Evolutionary conservation across 2,329 filamentous ascomycete species (phyloP).

Genomic region (Acrodontium crateriforme): DNA sequence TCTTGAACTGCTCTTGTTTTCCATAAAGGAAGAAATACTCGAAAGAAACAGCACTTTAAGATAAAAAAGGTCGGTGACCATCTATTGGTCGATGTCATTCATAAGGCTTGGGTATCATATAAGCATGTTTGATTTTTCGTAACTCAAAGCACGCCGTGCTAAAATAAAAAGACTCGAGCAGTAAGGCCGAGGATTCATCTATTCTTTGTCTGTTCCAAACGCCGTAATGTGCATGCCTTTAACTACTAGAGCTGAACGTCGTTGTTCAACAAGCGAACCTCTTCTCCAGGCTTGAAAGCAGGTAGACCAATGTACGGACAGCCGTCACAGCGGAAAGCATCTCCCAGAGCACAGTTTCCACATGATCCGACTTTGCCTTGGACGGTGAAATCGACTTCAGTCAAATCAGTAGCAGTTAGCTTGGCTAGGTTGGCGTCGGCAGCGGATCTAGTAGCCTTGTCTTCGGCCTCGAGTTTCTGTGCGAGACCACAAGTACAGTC

Average conservation of each 20-base stretch:
- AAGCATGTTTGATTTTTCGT: no score
- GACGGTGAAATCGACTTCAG: slow-evolving; percentile 93
- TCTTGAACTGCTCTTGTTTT: no score
- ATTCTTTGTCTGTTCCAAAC: background rate
- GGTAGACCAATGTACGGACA: slow-evolving; percentile 85
- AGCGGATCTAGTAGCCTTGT: slow-evolving; percentile 49
- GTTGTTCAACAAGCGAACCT: slow-evolving; percentile 77
- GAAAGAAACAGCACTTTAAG: no score
- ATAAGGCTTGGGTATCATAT: no score
- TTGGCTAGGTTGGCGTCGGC: slow-evolving; percentile 47
- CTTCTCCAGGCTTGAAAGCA: slow-evolving; percentile 92
- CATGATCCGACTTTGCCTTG: slow-evolving; percentile 92
- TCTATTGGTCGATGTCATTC: no score
- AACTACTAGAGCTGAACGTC: slow-evolving; percentile 56
- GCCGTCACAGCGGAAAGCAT: slow-evolving; percentile 53
- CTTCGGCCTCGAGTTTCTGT: slow-evolving; percentile 73
- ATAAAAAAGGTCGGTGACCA: no score
- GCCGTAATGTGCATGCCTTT: background rate
- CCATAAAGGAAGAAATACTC: no score
- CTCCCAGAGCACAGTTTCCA: slow-evolving; percentile 83
- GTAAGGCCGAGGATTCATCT: background rate
- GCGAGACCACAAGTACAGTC: slow-evolving; percentile 94
- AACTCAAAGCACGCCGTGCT: no score
- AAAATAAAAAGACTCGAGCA: no score
- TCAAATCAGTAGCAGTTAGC: slow-evolving; percentile 61